Evolutionary conservation across 1,139 yeast genomes (phyloP).

Genomic region (Meyerozyma sp.): DNA sequence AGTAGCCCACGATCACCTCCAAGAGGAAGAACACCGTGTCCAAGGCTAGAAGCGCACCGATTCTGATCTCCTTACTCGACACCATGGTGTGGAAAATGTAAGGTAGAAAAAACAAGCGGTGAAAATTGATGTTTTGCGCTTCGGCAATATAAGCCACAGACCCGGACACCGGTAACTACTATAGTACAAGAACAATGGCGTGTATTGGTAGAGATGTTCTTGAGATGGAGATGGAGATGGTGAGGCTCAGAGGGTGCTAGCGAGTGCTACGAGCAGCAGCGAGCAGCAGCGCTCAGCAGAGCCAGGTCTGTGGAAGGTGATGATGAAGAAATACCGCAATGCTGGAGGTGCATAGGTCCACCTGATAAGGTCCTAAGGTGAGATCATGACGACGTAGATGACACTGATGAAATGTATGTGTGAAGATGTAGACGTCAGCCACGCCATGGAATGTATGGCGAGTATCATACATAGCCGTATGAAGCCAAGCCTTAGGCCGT

Average conservation of each 20-base stretch:
- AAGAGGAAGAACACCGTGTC: constrained; percentile 82
- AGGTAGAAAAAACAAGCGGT: not conserved
- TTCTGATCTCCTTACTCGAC: constrained; percentile 64
- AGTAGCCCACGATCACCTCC: constrained; percentile 80
- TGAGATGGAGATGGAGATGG: not conserved
- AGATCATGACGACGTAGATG: too few species aligned
- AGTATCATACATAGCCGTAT: too few species aligned
- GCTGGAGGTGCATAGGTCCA: too few species aligned
- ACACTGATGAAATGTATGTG: too few species aligned
- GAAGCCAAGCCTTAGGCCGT: not conserved
- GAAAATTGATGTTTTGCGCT: not conserved
- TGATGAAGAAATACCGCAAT: too few species aligned
- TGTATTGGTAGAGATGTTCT: not conserved
- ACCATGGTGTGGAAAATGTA: not conserved
- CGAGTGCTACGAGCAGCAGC: too few species aligned
- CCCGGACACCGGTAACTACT: constrained; percentile 1
- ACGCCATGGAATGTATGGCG: too few species aligned
- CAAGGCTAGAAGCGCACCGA: constrained; percentile 62
- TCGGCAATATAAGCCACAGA: not conserved
- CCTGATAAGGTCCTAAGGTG: too few species aligned
- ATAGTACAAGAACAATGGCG: not conserved
- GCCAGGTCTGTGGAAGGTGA: not conserved
- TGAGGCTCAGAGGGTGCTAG: not conserved
- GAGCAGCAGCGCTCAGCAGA: not conserved
- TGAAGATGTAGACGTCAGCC: too few species aligned